Evolutionary conservation across 257 asterid species (phyloP).

Genomic region (Euphrasia confusa): DNA sequence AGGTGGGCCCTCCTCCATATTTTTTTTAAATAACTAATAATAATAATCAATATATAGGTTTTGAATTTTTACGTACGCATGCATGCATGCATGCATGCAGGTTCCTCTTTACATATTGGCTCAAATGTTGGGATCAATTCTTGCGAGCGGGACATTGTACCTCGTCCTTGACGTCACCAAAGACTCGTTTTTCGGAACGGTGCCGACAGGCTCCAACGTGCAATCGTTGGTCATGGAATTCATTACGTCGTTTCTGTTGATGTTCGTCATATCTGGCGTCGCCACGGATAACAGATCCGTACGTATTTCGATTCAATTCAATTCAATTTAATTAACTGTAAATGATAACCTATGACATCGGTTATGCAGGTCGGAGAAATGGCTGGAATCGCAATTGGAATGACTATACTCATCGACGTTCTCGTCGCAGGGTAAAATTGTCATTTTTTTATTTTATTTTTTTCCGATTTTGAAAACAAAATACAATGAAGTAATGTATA

Average conservation of each 20-base stretch:
- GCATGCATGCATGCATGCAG: conserved; percentile 27
- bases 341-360: no score
- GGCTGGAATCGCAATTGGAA: conserved; percentile 74
- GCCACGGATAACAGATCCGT: conserved; percentile 72
- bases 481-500: not conserved
- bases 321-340: no score
- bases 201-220: conserved; percentile 43
- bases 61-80: not conserved
- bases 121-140: conserved; percentile 48
- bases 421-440: conserved; percentile 51
- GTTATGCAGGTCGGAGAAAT: conserved; percentile 55
- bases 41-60: not conserved
- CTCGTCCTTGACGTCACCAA: conserved; percentile 37
- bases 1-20: conserved; percentile 21
- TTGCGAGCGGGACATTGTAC: conserved; percentile 59
- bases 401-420: conserved; percentile 54
- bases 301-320: conserved; percentile 8
- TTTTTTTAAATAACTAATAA: no score
- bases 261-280: conserved; percentile 75
- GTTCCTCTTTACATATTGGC: conserved; percentile 58
- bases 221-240: conserved; percentile 56
- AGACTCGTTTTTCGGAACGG: conserved; percentile 41
- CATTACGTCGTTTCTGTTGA: conserved; percentile 43
- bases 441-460: no score
- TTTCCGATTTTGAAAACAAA: not conserved